Percentiles rank a stretch among this genome's conserved stretches.
Conservation (phyloP, 352 stramenopile genomes). For the Globisporangium polare region DNA sequence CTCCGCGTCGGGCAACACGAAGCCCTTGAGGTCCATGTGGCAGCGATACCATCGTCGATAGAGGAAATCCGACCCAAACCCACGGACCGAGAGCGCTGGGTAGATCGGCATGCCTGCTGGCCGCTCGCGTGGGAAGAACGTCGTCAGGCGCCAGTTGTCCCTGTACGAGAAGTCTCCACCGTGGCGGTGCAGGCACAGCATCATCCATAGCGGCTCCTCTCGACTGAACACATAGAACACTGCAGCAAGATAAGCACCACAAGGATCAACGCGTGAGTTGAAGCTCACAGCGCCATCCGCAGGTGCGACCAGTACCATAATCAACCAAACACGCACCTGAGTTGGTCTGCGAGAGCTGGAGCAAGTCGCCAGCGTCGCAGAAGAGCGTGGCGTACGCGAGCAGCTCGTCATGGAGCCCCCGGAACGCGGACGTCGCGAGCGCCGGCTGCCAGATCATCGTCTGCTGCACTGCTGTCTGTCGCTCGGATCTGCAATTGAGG, state of each 20-base stretch:
- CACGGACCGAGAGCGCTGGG: slow-evolving; percentile 25
- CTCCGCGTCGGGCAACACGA: slow-evolving; percentile 34
- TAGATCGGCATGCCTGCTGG: slow-evolving; percentile 17
- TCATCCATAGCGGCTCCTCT: slow-evolving; percentile 83
- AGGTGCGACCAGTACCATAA: neutral
- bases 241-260: slow-evolving; percentile 11
- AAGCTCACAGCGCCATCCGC: neutral
- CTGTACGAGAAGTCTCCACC: slow-evolving; percentile 63
- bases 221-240: slow-evolving; percentile 79
- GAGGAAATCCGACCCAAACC: slow-evolving; percentile 78
- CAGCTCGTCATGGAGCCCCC: slow-evolving; percentile 69
- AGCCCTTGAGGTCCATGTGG: slow-evolving; percentile 71
- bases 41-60: slow-evolving; percentile 83
- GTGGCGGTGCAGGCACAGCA: slow-evolving; percentile 68
- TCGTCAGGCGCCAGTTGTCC: slow-evolving; percentile 72
- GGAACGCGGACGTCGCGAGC: slow-evolving; percentile 54
- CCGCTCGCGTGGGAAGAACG: slow-evolving; percentile 59
- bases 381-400: slow-evolving; percentile 78
- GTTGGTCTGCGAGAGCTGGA: slow-evolving; percentile 60
- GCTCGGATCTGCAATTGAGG: neutral
- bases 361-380: slow-evolving; percentile 54
- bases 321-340: slow-evolving; percentile 35
- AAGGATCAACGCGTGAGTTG: neutral
- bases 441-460: slow-evolving; percentile 54
- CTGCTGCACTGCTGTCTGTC: neutral